A percentile compares a stretch with the other conserved stretches of the same genome.
phyloP scores from a whole-genome alignment of 108 stramenopile genomes.

The Schizochytrium sp. region DNA sequence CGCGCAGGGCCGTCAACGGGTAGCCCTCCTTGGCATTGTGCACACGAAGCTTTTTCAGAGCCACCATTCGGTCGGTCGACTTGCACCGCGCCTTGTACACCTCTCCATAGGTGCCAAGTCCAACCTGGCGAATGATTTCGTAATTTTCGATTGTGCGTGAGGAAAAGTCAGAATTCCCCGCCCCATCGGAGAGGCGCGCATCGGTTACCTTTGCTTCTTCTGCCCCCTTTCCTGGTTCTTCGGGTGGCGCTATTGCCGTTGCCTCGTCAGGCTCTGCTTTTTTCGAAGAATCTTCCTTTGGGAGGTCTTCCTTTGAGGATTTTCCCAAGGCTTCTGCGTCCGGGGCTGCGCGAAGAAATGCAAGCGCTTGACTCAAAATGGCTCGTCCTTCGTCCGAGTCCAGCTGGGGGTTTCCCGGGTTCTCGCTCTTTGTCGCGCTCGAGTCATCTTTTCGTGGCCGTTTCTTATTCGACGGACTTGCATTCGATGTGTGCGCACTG shows the following conservation, averaged over 20 bases:
- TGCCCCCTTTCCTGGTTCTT: too few species aligned
- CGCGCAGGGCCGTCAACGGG: slow-evolving; percentile 48
- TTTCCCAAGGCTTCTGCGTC: background rate
- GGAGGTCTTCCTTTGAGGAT: too few species aligned
- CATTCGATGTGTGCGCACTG: too few species aligned
- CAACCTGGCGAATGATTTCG: slow-evolving; percentile 56
- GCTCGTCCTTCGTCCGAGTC: background rate
- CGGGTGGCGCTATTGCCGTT: background rate
- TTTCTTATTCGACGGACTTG: background rate
- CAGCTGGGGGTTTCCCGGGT: background rate
- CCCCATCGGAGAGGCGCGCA: background rate
- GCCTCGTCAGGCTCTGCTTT: background rate
- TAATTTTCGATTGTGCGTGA: background rate
- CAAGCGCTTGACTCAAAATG: background rate
- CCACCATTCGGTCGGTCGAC: slow-evolving; percentile 84
- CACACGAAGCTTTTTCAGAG: slow-evolving; percentile 73
- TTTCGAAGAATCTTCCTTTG: background rate
- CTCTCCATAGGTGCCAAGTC: slow-evolving; percentile 94
- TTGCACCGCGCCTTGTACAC: slow-evolving; percentile 89
- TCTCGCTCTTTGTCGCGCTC: background rate
- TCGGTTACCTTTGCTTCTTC: background rate
- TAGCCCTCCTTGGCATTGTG: slow-evolving; percentile 32
- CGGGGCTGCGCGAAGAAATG: background rate
- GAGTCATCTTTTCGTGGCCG: background rate
- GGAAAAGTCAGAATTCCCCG: background rate